These are phyloP conservation scores for Nannochloropsis oceanica DNA, from an alignment of 108 stramenopile genomes.

Conservation along the genomic window DNA sequence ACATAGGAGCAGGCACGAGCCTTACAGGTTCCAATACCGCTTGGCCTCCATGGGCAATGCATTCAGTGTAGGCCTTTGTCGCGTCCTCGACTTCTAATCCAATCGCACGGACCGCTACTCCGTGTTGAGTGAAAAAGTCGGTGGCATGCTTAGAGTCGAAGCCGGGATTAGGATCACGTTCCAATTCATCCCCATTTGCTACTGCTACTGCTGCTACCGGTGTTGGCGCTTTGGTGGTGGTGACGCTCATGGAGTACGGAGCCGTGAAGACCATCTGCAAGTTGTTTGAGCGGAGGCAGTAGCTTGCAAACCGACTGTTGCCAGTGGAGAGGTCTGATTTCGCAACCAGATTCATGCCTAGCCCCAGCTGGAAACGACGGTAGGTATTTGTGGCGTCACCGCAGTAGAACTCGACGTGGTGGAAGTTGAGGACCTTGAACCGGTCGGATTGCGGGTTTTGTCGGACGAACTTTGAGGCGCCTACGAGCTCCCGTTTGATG, in stretches of 20 bases:
- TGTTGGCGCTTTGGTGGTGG: neutral
- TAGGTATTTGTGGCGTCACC: slow-evolving; percentile 35
- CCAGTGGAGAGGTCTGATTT: slow-evolving; percentile 37
- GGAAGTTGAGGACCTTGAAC: slow-evolving; percentile 31
- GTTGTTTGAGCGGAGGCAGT: slow-evolving; percentile 34
- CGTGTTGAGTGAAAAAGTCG: slow-evolving; percentile 31
- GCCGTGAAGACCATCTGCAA: slow-evolving; percentile 39
- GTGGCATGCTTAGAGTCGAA: slow-evolving; percentile 14
- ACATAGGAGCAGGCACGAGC: neutral
- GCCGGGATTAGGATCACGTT: slow-evolving; percentile 21
- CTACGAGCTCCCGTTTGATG: neutral
- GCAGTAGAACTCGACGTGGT: slow-evolving; percentile 43
- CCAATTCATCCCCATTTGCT: neutral
- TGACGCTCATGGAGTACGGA: slow-evolving; percentile 19
- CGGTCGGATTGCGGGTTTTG: neutral
- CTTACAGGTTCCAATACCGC: slow-evolving; percentile 14
- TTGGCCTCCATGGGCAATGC: slow-evolving; percentile 9
- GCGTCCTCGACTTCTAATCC: slow-evolving; percentile 38
- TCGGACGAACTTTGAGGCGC: neutral
- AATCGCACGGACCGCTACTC: slow-evolving; percentile 35
- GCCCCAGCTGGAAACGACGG: slow-evolving; percentile 27
- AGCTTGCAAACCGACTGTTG: slow-evolving; percentile 36
- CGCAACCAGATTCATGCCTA: slow-evolving; percentile 39
- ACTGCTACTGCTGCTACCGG: neutral
- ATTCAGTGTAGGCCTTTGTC: slow-evolving; percentile 22